These are phyloP conservation scores for Stemphylium vesicarium DNA, from an alignment of 2,329 filamentous ascomycete species.

Conservation along the genomic window DNA sequence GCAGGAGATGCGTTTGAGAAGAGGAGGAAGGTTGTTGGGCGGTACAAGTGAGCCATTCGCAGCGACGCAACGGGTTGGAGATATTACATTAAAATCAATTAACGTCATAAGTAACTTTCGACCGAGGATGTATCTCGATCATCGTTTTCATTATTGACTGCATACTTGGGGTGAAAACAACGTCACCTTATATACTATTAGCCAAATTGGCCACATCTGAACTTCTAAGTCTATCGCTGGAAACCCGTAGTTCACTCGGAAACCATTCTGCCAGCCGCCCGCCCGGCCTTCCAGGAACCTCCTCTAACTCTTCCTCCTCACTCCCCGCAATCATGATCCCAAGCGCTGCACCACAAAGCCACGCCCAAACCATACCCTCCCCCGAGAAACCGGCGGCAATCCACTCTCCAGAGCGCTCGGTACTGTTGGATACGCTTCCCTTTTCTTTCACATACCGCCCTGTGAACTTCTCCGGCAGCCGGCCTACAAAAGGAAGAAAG, in stretches of 20 bases:
- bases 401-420: conserved; percentile 44
- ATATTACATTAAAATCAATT: too few relatives aligned
- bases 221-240: not conserved
- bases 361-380: conserved; percentile 26
- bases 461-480: conserved; percentile 45
- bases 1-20: conserved; percentile 75
- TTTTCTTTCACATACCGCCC: not conserved
- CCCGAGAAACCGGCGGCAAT: conserved; percentile 22
- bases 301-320: conserved; percentile 5
- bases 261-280: conserved; percentile 10
- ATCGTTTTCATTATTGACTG: too few relatives aligned
- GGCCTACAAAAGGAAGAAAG: conserved; percentile 58
- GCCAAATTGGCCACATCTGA: conserved; percentile 2
- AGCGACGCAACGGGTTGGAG: too few relatives aligned
- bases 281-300: conserved; percentile 4
- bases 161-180: too few relatives aligned
- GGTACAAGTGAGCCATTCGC: conserved; percentile 24
- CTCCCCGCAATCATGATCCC: conserved; percentile 23
- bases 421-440: conserved; percentile 7
- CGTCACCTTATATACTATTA: not conserved
- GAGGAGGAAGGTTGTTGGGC: conserved; percentile 46
- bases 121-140: too few relatives aligned
- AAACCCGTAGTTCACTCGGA: conserved; percentile 3
- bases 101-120: too few relatives aligned
- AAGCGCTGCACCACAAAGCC: conserved; percentile 21